Evolutionary conservation across 2,329 filamentous ascomycete genomes (phyloP).

Genomic region (Huntiella omanensis): DNA sequence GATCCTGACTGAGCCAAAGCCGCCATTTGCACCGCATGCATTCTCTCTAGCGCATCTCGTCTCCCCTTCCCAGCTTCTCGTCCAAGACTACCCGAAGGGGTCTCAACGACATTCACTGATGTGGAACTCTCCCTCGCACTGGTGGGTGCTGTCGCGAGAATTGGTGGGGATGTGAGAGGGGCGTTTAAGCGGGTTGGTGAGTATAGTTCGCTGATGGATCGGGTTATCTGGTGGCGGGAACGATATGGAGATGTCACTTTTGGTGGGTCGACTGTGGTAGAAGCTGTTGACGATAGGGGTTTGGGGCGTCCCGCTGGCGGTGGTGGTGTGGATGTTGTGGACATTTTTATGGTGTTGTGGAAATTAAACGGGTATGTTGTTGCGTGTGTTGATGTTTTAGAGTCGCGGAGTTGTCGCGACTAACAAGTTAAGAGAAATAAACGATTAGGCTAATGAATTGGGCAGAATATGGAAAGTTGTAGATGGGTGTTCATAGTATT

Average conservation of each 20-base stretch:
- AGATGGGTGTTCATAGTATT: not conserved
- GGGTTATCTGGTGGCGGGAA: conserved; percentile 32
- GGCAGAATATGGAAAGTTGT: not conserved
- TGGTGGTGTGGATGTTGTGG: not conserved
- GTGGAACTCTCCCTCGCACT: no score
- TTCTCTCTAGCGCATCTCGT: conserved; percentile 9
- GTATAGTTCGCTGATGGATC: conserved; percentile 36
- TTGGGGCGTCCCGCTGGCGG: no score
- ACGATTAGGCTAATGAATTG: not conserved
- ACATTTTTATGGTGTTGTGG: not conserved
- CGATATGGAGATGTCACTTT: conserved; percentile 10
- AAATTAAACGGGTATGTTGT: not conserved
- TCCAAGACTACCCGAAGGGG: no score
- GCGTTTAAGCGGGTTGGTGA: conserved; percentile 18
- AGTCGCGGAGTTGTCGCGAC: not conserved
- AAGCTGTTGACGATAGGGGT: no score
- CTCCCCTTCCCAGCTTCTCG: conserved; percentile 1
- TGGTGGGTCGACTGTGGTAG: not conserved
- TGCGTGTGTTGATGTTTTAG: not conserved
- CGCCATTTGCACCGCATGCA: conserved; percentile 7
- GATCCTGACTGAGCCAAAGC: not conserved
- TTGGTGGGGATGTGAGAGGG: conserved; percentile 2
- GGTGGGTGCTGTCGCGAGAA: conserved; percentile 15
- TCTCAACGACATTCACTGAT: no score
- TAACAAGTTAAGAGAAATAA: not conserved